Evolutionary conservation across 345 rosid species (phyloP).

Genomic region (Brassica carinata): DNA sequence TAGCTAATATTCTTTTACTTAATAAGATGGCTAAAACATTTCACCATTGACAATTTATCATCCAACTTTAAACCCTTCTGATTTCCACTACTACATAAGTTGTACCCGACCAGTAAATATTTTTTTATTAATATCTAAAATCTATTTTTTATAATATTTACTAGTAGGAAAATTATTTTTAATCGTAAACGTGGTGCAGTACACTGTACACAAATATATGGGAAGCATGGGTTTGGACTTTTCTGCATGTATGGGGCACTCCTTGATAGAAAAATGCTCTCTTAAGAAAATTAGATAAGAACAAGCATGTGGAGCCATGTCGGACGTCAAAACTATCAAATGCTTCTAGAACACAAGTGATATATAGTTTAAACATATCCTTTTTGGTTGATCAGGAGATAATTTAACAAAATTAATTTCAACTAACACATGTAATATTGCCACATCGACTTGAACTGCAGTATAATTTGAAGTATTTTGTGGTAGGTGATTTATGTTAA

Average conservation of each 20-base stretch:
- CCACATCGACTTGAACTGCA: background rate
- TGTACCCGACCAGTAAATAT: background rate
- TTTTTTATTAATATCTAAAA: background rate
- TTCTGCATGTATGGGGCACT: background rate
- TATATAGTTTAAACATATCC: background rate
- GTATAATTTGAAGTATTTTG: background rate
- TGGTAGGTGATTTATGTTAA: background rate
- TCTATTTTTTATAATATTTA: background rate
- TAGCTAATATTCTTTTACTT: background rate
- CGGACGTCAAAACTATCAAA: constrained; percentile 4
- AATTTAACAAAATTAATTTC: background rate
- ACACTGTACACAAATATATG: background rate
- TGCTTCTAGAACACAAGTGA: constrained; percentile 21
- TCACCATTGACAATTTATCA: background rate
- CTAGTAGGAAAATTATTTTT: background rate
- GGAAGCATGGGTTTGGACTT: background rate
- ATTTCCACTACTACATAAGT: background rate
- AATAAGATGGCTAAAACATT: no score
- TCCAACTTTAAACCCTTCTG: background rate
- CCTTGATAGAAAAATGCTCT: background rate
- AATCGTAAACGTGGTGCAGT: constrained; percentile 18
- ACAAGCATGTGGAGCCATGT: constrained; percentile 29
- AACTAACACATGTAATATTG: background rate
- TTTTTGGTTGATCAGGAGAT: background rate
- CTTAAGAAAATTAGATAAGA: background rate